A percentile compares a stretch with the other conserved stretches of the same genome.
Evolutionary conservation across 2,329 filamentous ascomycete species (phyloP).

Genomic region (Fusarium goolgardi): DNA sequence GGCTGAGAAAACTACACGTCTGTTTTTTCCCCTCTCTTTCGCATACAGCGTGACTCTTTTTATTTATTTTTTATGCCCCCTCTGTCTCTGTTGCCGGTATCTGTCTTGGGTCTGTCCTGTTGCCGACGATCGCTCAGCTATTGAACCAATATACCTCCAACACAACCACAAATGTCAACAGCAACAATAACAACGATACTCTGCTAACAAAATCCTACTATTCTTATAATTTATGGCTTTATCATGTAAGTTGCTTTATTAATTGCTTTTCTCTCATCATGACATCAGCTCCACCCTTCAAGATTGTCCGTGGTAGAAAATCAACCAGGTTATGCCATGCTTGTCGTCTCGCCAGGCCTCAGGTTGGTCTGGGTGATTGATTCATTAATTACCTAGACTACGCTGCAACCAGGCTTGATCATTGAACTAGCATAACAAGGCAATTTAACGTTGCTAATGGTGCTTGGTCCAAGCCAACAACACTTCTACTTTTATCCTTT

Average conservation of each 20-base stretch:
- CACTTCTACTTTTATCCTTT: constrained; percentile 16
- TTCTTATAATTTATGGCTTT: constrained; percentile 35
- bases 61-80: constrained; percentile 14
- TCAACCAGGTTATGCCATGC: constrained; percentile 26
- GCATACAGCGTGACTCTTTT: constrained; percentile 7
- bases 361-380: constrained; percentile 33
- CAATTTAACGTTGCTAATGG: constrained; percentile 40
- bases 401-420: constrained; percentile 2
- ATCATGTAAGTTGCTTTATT: constrained; percentile 28
- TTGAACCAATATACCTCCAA: constrained; percentile 9
- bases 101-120: constrained; percentile 10
- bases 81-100: constrained; percentile 9
- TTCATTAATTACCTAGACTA: constrained; percentile 34
- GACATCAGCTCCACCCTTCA: constrained; percentile 31
- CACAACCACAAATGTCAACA: constrained; percentile 13
- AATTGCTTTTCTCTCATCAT: constrained; percentile 23
- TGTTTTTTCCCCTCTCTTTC: constrained; percentile 4
- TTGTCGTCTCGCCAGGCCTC: constrained; percentile 28
- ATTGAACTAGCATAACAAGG: constrained; percentile 38
- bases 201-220: neutral
- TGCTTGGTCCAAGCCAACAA: constrained; percentile 39
- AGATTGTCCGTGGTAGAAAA: constrained; percentile 19
- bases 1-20: constrained; percentile 22
- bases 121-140: constrained; percentile 17
- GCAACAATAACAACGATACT: constrained; percentile 13